Evolutionary conservation across 164 flowering plant species (phyloP), one percentile per base, ranked within the genome.

Genomic region (Umbellularia californica): DNA sequence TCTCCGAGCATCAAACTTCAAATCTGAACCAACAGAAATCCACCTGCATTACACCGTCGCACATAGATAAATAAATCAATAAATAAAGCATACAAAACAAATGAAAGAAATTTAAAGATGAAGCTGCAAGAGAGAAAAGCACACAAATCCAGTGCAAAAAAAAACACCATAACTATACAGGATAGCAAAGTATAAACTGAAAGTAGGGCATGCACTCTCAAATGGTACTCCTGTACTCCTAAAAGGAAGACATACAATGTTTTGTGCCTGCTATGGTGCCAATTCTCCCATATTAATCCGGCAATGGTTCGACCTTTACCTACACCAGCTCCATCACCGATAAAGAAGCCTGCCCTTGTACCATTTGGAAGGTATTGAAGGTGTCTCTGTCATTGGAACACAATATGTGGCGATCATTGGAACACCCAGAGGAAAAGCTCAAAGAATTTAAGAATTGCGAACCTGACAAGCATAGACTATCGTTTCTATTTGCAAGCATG

Each of bases 311-410:
- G 86, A 74, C 99, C 99, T 90, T 95, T 95, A 58, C 99, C 99
- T 30, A 95, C 97, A 70, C 99, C 99, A 81, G 99, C 99, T 76
- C 99, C 99, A 84, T 95, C 99, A 70, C 99, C 99, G 75, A 95
- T 71, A 84, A 95, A 95, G 78, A 95, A 95, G 65, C 99, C 99
- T 50, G 98, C 99, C 83, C 96, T 88, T 20, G 83, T 52, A 80
- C 96, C 95, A 87, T 75, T 80, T 17, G 81, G 84, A 74, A 92
- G 96, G 78, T 84, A 90, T 51, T 95, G 97, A 70, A 86, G 85
- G 79, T 95, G 97, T 81, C 97, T 87, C 99, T 95, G 91, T 70
- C 58, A 51, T 50, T 11, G 62, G 19, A 52, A 7, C 30, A 70
- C 55, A 70, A 52, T 14, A 70, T 22, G 58, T 17, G 41, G 22